Evolutionary conservation across 2,329 filamentous ascomycete species (phyloP), one percentile per base, ranked within the genome.

Genomic region (Penicillium occitanis): DNA sequence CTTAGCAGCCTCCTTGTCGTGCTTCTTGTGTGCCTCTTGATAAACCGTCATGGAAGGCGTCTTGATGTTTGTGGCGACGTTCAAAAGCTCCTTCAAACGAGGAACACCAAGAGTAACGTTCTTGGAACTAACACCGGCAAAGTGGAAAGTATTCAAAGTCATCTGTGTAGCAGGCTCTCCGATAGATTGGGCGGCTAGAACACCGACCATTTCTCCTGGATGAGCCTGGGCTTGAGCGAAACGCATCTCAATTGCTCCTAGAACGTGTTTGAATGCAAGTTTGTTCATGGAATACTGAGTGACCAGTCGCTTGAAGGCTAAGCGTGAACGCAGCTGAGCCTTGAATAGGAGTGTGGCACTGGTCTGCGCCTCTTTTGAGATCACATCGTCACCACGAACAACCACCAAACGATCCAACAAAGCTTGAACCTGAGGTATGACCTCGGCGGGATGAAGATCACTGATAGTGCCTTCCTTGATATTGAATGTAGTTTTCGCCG

Each of bases 61-160:
- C 85, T 98, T 99, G 84, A 99, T 97, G 80, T 98, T 96, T 72
- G 91, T 93, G 0, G 96, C 95, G 67, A 99, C 89, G 78, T 99
- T 99, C 66, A 99, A 86, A 88, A 99, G 99, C 83, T 99, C 95
- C 86, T 99, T 99, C 60, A 99, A 87, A 88, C 95, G 94, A 51
- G 95, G 95, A 51, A 99, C 95, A 92, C 95, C 95, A 59, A 99
- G 89, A 0, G 95, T 99, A 64, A 99, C 94, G 85, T 99, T 99
- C 90, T 99, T 99, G 28, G 94, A 97, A 44, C 96, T 97, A 68
- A 99, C 93, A 97, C 95, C 95, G 79, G 95, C 93, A 79, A 99
- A 99, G 85, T 99, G 95, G 90, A 99, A 99, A 28, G 95, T 99
- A 83, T 99, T 99, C 68, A 99, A 83, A 1, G 95, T 99, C 95